Evolutionary conservation across 2,329 filamentous ascomycete species (phyloP), one percentile per base, ranked within the genome.

Genomic region (Calcarisporium arbuscula): DNA sequence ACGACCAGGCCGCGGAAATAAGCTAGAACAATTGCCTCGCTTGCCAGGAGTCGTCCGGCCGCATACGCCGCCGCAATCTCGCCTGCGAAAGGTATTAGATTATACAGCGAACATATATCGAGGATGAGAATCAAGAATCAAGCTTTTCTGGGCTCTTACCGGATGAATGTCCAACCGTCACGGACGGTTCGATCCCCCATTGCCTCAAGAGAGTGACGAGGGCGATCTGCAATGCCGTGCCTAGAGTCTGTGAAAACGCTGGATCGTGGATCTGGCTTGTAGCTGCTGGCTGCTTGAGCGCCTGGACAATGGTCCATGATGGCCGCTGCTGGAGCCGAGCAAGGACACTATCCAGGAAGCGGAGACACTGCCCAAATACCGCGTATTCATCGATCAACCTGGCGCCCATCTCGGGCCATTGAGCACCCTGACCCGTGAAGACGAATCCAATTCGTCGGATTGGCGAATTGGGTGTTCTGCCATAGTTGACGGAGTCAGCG

Each of bases 151-250:
- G n/a, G n/a, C n/a, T n/a, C n/a, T n/a, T n/a, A 8, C 59, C 59
- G 14, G 48, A 53, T 0, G 57, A 61, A 35, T 63, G 60, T 0
- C 60, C 58, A 2, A 59, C 44, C 2, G 59, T 50, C 5, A 42
- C 48, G 7, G 30, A 18, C 0, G 56, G 53, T 5, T 5, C 19
- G 3, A 62, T 30, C 4, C 46, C 49, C 22, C 49, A 51, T 3
- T 33, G 34, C n/a, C 38, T 32, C 19, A 58, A 43, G 1, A 63
- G 42, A 9, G 61, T 49, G 1, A 63, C 48, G 1, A 68, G 36
- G 2, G 46, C 61, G 9, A 68, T 41, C 38, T 68, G 65, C 1
- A 68, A 9, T 1, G 59, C 58, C 2, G 62, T 65, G 30, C 56
- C 65, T 1, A 61, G 21, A 1, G 62, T 51, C 34, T 67, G 63